Percentiles rank a stretch among this genome's conserved stretches.
Evolutionary conservation across 2,329 filamentous ascomycete genomes (phyloP).

Genomic region (Calycina herbarum): DNA sequence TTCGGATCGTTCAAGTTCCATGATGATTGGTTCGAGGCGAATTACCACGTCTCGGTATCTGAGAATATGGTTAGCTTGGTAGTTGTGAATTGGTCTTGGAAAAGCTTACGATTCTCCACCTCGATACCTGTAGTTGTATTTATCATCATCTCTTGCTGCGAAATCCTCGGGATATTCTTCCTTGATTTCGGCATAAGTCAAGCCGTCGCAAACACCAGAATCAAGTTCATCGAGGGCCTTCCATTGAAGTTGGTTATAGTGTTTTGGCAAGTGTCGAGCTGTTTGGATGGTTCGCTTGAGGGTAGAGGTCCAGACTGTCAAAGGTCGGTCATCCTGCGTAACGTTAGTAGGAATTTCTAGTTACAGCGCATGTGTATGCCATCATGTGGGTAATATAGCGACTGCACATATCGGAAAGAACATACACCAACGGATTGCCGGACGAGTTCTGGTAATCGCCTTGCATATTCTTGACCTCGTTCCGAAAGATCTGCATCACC

Average conservation of each 20-base stretch:
- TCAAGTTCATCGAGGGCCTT: slow-evolving; percentile 98
- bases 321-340: slow-evolving; percentile 52
- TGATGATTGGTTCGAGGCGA: slow-evolving; percentile 96
- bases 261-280: slow-evolving; percentile 73
- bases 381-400: not conserved
- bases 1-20: slow-evolving; percentile 95
- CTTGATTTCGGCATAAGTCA: slow-evolving; percentile 87
- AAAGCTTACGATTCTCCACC: slow-evolving; percentile 75
- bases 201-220: slow-evolving; percentile 91
- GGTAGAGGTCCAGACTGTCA: slow-evolving; percentile 76
- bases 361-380: slow-evolving; percentile 3
- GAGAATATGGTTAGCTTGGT: slow-evolving; percentile 12
- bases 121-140: slow-evolving; percentile 99
- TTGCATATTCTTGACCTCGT: slow-evolving; percentile 84
- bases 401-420: slow-evolving; percentile 28
- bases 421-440: slow-evolving; percentile 81
- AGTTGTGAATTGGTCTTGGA: not conserved
- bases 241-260: slow-evolving; percentile 96
- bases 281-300: slow-evolving; percentile 87
- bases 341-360: slow-evolving; percentile 6
- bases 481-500: slow-evolving; percentile 86
- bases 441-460: slow-evolving; percentile 80
- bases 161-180: slow-evolving; percentile 92
- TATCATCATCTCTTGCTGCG: slow-evolving; percentile 91
- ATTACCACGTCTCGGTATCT: slow-evolving; percentile 92